Conservation (phyloP, 768 basidiomycete species). For the Xerocomellus dryophilus region DNA sequence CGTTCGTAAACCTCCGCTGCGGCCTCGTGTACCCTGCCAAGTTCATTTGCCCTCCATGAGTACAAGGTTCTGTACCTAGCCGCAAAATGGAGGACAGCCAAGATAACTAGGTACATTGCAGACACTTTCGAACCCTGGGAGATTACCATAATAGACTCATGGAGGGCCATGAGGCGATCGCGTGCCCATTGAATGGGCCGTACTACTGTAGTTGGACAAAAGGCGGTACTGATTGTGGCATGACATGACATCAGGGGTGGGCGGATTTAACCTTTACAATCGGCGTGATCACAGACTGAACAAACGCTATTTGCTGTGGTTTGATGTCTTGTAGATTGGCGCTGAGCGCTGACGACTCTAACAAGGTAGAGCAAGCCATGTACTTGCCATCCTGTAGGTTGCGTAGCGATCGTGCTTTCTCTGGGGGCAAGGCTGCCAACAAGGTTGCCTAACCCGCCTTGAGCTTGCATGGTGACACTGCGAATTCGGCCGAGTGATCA, state of each 20-base stretch:
- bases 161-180: conserved; percentile 27
- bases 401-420: neutral
- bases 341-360: neutral
- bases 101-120: conserved; percentile 7
- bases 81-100: conserved; percentile 11
- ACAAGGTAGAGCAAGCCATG: conserved; percentile 1
- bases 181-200: too few relatives aligned
- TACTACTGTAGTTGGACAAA: too few relatives aligned
- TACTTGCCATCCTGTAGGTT: conserved; percentile 21
- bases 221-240: conserved; percentile 18
- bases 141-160: conserved; percentile 6
- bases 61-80: conserved; percentile 9
- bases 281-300: conserved; percentile 13
- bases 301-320: conserved; percentile 13
- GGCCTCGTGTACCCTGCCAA: neutral
- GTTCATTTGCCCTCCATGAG: neutral
- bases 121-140: conserved; percentile 4
- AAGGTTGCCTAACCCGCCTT: neutral
- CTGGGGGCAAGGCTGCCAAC: neutral
- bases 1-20: conserved; percentile 6
- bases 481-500: neutral
- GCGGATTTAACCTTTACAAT: conserved; percentile 24
- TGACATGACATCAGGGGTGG: conserved; percentile 17
- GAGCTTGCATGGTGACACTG: neutral
- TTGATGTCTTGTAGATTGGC: too few relatives aligned